These are phyloP conservation scores for Globisporangium radiosum DNA, from an alignment of 352 stramenopile genomes.

Conservation along the genomic window DNA sequence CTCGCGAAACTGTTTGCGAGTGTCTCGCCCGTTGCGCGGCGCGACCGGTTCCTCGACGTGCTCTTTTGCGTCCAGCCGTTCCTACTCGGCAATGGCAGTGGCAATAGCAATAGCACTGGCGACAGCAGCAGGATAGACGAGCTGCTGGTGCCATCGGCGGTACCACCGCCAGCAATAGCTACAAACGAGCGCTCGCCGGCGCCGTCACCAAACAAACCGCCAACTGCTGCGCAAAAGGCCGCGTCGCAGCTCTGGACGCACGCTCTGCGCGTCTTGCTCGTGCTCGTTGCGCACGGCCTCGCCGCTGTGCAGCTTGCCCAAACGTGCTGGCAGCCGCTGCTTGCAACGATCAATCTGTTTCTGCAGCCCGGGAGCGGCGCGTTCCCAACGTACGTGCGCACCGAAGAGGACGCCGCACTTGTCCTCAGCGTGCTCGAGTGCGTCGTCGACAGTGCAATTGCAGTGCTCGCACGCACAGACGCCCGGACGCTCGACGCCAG, in stretches of 20 bases:
- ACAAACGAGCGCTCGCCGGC: neutral
- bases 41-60: constrained; percentile 51
- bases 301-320: constrained; percentile 41
- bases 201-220: constrained; percentile 26
- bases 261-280: constrained; percentile 59
- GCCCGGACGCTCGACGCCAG: neutral
- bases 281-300: constrained; percentile 66
- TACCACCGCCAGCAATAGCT: neutral
- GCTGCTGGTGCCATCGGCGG: neutral
- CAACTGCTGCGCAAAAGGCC: constrained; percentile 58
- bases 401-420: constrained; percentile 70
- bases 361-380: constrained; percentile 45
- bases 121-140: neutral
- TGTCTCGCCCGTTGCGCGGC: constrained; percentile 40
- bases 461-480: constrained; percentile 28
- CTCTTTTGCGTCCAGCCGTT: constrained; percentile 69
- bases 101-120: neutral
- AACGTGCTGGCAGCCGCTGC: constrained; percentile 42
- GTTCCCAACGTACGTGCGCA: constrained; percentile 49
- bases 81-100: constrained; percentile 26
- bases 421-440: constrained; percentile 73
- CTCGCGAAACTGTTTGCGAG: constrained; percentile 74
- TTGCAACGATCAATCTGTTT: constrained; percentile 61
- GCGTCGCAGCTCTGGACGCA: constrained; percentile 72
- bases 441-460: constrained; percentile 63